These are phyloP conservation scores for Kwoniella dejecticola DNA, from an alignment of 768 basidiomycete species.

Conservation along the genomic window DNA sequence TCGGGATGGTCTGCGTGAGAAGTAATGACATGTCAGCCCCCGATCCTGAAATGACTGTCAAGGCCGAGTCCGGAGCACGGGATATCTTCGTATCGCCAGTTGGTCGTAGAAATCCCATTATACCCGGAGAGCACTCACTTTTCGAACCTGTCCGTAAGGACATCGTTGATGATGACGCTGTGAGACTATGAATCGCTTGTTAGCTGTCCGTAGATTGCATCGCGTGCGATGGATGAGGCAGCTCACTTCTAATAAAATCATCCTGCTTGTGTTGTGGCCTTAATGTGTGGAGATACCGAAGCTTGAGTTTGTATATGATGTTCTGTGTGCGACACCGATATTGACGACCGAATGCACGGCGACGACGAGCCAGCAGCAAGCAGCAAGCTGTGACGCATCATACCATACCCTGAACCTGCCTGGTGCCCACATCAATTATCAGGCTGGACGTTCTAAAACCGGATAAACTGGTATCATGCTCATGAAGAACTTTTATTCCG, in stretches of 20 bases:
- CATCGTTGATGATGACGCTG: conserved; percentile 89
- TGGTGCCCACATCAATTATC: not conserved
- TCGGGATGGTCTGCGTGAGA: conserved; percentile 73
- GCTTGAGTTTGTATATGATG: no score
- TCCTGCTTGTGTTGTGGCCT: conserved; percentile 49
- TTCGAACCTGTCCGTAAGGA: conserved; percentile 77
- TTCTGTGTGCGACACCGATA: no score
- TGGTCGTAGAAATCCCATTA: not conserved
- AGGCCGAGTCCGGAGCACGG: no score
- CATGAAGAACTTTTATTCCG: not conserved
- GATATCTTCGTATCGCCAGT: no score
- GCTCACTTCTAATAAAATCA: conserved; percentile 84
- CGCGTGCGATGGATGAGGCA: not conserved
- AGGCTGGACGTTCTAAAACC: not conserved
- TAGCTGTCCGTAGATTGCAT: conserved; percentile 21
- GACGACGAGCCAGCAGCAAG: no score
- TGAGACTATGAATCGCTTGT: conserved; percentile 62
- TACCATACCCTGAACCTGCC: not conserved
- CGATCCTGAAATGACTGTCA: not conserved
- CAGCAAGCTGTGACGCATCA: conserved; percentile 9
- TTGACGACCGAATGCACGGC: not conserved
- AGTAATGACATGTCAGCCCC: not conserved
- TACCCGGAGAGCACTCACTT: conserved; percentile 63
- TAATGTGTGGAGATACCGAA: not conserved
- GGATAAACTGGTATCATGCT: not conserved